Evolutionary conservation across 2,329 filamentous ascomycete genomes (phyloP), one percentile per base, ranked within the genome.

Genomic region (Pseudocercospora vitis): DNA sequence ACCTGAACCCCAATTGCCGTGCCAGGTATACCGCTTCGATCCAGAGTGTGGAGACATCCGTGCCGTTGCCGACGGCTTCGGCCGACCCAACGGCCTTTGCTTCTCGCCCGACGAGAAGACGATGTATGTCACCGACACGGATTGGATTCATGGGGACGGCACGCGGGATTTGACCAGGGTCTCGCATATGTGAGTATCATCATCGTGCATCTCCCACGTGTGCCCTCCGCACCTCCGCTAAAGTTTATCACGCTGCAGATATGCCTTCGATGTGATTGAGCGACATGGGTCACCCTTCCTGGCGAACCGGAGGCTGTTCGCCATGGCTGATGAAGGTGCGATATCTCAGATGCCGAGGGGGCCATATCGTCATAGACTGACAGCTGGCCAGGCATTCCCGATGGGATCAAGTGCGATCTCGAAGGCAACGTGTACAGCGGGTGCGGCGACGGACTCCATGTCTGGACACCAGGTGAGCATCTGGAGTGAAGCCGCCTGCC

Each of bases 81-180:
- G 64, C 0, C 70, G 77, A 28, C 80, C 80, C 0, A 85, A 85
- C 56, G 82, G 82, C 6, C 67, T 85, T 33, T 76, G 74, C 1
- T 84, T 85, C 62, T 80, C 78, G 0, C 81, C 80, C 0, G 75
- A 78, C 54, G 79, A 81, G 16, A 65, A 67, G 6, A 70, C 76
- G 18, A 70, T 78, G 1, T 85, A 85, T 53, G 69, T 85, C 3
- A 78, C 80, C 7, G 82, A 85, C 60, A 82, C 79, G 0, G 83
- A 82, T 1, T 71, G 74, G n/a, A 69, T 70, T 6, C 72, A 68
- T 54, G 67, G 63, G 24, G 32, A 74, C n/a, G 74, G 65, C 0
- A 71, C 75, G n/a, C 72, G 69, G 47, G 78, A 78, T 9, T 60
- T 63, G 24, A 75, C 73, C 0, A 62, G 69, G 5, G 75, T 78